Base-by-base conservation (phyloP, 2,329 filamentous ascomycete genomes). In the Venturia pyrina region DNA sequence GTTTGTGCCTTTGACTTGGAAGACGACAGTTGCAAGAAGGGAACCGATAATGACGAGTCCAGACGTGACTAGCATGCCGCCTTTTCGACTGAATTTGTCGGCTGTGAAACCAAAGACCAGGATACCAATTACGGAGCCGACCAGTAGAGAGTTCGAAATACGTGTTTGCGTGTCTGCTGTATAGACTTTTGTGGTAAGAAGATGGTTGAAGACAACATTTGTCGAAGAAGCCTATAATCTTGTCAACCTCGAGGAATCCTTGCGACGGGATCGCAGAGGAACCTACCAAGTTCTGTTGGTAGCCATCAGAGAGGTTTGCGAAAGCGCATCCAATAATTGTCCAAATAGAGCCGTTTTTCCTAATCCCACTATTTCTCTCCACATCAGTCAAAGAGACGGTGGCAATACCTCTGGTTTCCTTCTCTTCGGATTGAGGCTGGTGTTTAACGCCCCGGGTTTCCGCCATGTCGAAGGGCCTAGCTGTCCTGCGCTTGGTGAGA, bases 61-160 rank as follows among this genome's bases (percentile, higher is more conserved):
- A 0, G 81, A 83, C 0, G 82, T 79, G 5, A 76, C 74, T 4
- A 83, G 72, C 48, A 79, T 78, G 15, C 81, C 81, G 0, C 77
- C 81, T 53, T 78, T 77, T 48, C 82, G 76, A n/a, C 82, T 82
- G 5, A 83, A 69, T 21, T 78, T 77, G 68, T 83, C 82, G 68
- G 81, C 80, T 7, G 81, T 70, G 11, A 79, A 73, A 7, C 82
- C 82, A 66, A 85, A 84, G 68, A 79, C 74, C 8, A 85, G 72
- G 78, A 85, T 85, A 63, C 83, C 83, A 63, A 84, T 73, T 65
- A 84, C 83, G 72, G 82, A 80, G 60, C 83, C 84, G 63, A 85
- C 79, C 5, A 85, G 75, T 67, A 81, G 83, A 2, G 83, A 79
- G 69, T 86, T 85, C 50, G 80, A 82, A 3, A 86, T 78, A 6